A percentile compares a stretch with the other conserved stretches of the same genome.
Conservation (phyloP, 106 monocot genomes). For the Dendrobium chrysotoxum region DNA sequence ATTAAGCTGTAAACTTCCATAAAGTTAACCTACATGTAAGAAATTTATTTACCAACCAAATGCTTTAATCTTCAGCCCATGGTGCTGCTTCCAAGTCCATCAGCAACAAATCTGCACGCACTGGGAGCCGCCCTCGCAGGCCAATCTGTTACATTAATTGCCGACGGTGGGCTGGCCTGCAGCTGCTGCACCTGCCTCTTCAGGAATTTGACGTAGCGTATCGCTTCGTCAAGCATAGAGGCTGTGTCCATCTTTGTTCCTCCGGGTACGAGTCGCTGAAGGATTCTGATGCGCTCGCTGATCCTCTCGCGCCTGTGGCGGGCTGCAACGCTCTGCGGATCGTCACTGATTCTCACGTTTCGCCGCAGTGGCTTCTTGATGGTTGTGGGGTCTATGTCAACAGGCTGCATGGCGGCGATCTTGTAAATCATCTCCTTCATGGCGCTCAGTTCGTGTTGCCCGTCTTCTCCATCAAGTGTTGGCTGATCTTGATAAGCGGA, state of each 20-base stretch:
- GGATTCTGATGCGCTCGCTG: conserved; percentile 62
- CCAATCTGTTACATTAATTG: background rate
- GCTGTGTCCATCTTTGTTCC: conserved; percentile 73
- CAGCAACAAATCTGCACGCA: background rate
- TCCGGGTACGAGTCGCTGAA: conserved; percentile 61
- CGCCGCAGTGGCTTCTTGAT: conserved; percentile 57
- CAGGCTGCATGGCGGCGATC: conserved; percentile 73
- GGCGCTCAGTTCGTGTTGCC: conserved; percentile 26
- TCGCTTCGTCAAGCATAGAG: conserved; percentile 33
- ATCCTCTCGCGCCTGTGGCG: conserved; percentile 62
- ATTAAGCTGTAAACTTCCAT: background rate
- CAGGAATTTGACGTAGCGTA: conserved; percentile 65
- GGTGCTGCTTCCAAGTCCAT: background rate
- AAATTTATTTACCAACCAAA: background rate
- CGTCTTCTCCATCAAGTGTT: background rate
- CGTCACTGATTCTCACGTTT: conserved; percentile 67
- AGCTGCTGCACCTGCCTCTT: conserved; percentile 35
- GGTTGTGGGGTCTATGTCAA: conserved; percentile 62
- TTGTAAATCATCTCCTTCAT: conserved; percentile 86
- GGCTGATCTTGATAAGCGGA: background rate
- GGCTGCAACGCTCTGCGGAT: conserved; percentile 70
- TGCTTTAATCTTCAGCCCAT: background rate
- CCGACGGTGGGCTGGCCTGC: background rate
- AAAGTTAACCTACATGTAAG: background rate
- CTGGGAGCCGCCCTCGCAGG: background rate